Conservation (phyloP, 179 eudicot genomes). For the Spinacia oleracea region DNA sequence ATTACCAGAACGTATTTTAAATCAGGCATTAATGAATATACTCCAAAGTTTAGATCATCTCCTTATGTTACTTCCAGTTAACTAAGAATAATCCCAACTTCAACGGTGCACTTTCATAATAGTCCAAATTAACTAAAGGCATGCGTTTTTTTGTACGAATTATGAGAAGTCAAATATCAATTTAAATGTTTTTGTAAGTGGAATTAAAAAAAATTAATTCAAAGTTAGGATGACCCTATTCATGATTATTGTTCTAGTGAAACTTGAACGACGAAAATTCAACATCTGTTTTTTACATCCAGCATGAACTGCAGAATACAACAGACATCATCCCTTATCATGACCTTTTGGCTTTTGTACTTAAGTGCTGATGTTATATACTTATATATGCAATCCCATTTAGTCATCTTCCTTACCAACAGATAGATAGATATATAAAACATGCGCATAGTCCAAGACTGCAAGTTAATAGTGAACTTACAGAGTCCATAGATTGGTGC, state of each 20-base stretch:
- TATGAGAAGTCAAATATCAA: neutral
- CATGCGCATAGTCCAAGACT: conserved; percentile 10
- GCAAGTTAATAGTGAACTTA: conserved; percentile 44
- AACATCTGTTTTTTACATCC: neutral
- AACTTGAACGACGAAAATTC: neutral
- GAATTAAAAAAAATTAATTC: neutral
- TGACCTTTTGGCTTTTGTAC: neutral
- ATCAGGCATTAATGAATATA: neutral
- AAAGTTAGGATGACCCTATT: neutral
- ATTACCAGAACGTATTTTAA: neutral
- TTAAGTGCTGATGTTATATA: neutral
- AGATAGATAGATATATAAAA: neutral
- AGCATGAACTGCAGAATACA: neutral
- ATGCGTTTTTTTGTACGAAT: neutral
- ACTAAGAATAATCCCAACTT: neutral
- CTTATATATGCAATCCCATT: neutral
- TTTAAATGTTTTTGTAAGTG: neutral
- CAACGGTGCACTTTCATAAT: neutral
- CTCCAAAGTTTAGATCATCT: neutral
- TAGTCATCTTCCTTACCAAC: neutral
- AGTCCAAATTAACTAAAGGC: neutral
- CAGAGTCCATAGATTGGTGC: conserved; percentile 90
- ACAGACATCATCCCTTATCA: conserved; percentile 6
- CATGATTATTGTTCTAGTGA: neutral
- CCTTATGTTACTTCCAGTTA: neutral